Evolutionary conservation across 192 early-diverging fungal genomes (phyloP).

Genomic region (Geranomyces variabilis): DNA sequence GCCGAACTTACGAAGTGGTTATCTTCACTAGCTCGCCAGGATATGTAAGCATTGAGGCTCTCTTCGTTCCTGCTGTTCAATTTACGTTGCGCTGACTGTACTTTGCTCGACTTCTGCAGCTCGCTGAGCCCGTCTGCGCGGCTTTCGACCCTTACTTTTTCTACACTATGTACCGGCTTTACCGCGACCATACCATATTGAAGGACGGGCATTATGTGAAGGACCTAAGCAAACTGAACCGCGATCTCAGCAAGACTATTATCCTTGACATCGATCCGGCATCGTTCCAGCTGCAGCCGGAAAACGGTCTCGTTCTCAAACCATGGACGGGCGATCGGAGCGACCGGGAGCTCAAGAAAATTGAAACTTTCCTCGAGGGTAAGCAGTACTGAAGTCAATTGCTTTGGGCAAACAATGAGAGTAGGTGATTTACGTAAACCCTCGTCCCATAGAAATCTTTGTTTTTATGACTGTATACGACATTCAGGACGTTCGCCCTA

Average conservation of each 20-base stretch:
- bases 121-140: constrained; percentile 82
- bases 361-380: constrained; percentile 93
- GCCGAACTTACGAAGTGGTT: constrained; percentile 93
- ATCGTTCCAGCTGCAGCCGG: constrained; percentile 85
- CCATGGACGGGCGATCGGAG: constrained; percentile 83
- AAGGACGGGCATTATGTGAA: constrained; percentile 77
- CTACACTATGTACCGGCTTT: constrained; percentile 83
- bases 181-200: constrained; percentile 88
- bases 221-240: constrained; percentile 90
- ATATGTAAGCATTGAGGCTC: constrained; percentile 56
- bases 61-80: not conserved
- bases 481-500: constrained; percentile 50
- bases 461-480: constrained; percentile 41
- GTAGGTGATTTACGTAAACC: not conserved
- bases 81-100: not conserved
- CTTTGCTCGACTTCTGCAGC: constrained; percentile 31
- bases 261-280: constrained; percentile 90
- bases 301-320: constrained; percentile 83
- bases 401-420: too few species aligned
- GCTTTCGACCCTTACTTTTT: constrained; percentile 87
- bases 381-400: constrained; percentile 13
- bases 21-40: constrained; percentile 89
- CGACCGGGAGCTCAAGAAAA: constrained; percentile 80
- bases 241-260: constrained; percentile 91
- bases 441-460: constrained; percentile 44